Conservation (phyloP, 176 grass and related monocot species). For the Oryza brachyantha region DNA sequence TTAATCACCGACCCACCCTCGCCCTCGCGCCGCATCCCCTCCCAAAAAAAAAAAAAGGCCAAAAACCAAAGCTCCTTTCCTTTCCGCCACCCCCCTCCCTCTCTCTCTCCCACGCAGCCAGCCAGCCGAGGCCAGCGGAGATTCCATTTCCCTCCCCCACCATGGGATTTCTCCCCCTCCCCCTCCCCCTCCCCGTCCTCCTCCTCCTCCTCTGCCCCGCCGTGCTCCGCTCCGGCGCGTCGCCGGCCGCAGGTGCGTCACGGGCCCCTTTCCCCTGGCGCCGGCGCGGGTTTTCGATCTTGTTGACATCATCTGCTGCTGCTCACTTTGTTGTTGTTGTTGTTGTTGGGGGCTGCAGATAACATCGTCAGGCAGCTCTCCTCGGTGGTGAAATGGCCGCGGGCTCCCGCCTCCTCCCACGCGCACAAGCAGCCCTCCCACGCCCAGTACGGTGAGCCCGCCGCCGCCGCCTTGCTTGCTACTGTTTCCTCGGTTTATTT, state of each 20-base stretch:
- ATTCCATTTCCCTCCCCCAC: neutral
- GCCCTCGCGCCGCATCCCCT: no score
- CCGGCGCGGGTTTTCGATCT: neutral
- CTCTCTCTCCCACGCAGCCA: no score
- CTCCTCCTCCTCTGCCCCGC: conserved; percentile 32
- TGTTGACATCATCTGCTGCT: neutral
- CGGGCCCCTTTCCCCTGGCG: no score
- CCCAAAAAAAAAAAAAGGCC: no score
- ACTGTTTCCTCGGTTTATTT: neutral
- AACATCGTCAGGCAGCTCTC: conserved; percentile 78
- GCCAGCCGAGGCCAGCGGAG: no score
- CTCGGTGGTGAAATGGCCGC: conserved; percentile 78
- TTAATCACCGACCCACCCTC: no score
- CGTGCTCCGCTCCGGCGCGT: conserved; percentile 26
- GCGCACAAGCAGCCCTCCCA: conserved; percentile 24
- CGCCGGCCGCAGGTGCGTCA: conserved; percentile 47
- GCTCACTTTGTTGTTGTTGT: no score
- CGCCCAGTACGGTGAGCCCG: conserved; percentile 41
- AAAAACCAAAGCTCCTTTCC: no score
- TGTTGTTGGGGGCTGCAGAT: conserved; percentile 29
- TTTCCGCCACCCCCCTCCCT: no score
- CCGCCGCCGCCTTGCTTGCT: neutral
- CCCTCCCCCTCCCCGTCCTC: conserved; percentile 27
- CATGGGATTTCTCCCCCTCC: neutral
- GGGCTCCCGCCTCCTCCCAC: conserved; percentile 37